phyloP scores from a whole-genome alignment of 805 yeast species.

The Wickerhamomyces sydowiorum region DNA sequence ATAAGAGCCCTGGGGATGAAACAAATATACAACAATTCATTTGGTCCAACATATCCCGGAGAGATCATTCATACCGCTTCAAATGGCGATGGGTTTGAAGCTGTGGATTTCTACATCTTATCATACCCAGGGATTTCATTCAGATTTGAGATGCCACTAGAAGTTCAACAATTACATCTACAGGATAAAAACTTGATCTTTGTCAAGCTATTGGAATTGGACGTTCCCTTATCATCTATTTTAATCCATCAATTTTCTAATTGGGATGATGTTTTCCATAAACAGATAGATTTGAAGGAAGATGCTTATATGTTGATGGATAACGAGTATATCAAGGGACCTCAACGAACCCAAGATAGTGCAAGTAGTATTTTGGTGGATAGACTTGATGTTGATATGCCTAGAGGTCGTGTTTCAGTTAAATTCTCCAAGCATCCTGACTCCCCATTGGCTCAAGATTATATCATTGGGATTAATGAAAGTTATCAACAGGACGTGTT shows the following conservation, averaged over 20 bases:
- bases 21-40: constrained; percentile 45
- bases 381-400: constrained; percentile 6
- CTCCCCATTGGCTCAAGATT: constrained; percentile 8
- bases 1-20: constrained; percentile 27
- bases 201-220: constrained; percentile 4
- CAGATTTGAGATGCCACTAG: constrained; percentile 27
- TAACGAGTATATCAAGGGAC: neutral
- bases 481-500: constrained; percentile 47
- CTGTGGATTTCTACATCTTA: constrained; percentile 23
- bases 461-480: constrained; percentile 29
- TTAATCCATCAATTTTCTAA: constrained; percentile 10
- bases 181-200: constrained; percentile 5
- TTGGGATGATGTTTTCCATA: constrained; percentile 22
- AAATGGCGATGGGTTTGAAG: neutral
- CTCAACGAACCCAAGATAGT: neutral
- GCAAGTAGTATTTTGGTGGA: constrained; percentile 3
- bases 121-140: constrained; percentile 55
- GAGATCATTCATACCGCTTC: constrained; percentile 14
- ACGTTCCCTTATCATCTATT: constrained; percentile 8
- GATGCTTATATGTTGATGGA: constrained; percentile 7
- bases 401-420: constrained; percentile 15
- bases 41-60: constrained; percentile 64
- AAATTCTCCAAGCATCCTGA: constrained; percentile 23
- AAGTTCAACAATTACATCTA: constrained; percentile 10
- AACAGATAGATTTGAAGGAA: constrained; percentile 4